Base-by-base conservation (phyloP, 2,329 filamentous ascomycete species). In the Macrophomina tecta region DNA sequence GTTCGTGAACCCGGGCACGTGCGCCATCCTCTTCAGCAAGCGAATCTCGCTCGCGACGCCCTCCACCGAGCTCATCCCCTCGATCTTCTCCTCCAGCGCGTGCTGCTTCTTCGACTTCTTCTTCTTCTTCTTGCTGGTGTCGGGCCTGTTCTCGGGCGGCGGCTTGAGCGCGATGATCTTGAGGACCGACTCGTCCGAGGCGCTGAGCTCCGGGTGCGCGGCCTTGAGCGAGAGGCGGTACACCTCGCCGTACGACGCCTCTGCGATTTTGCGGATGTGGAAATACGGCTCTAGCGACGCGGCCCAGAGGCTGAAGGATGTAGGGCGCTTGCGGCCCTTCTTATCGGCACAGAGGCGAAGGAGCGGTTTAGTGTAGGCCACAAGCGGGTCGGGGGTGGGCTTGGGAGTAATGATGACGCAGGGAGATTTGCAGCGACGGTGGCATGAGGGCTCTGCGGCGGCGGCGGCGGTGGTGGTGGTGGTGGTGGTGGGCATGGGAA, bases 161-260 rank as follows among this genome's bases (percentile, higher is more conserved):
- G 76, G 73, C 58, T 73, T 73, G 0, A 82, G 73, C 4, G 79
- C 75, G 18, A 82, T 77, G 46, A 85, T 72, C 72, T 85, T 85
- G 65, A 85, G 76, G 1, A 85, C 82, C 2, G 79, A 81, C 69
- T 83, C 82, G 61, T 81, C 76, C 28, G 73, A 72, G 18, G 68
- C 70, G 16, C 74, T 71, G 40, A 78, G 70, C 14, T 72, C 72
- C 38, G 64, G 40, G 4, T 69, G 67, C 5, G 70, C 66, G 49
- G 70, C 66, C 48, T 74, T 73, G 2, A 81, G 74, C 7, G 79
- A 82, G 68, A 89, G 77, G 12, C 87, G 85, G 73, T 89, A 90
- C 3, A 90, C 88, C 72, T 90, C 87, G 64, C 86, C 87, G 72
- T 88, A 90, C 0, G 87, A 89, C 1, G 88, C 88, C 74, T 90